Conservation (phyloP, 352 stramenopile species). For the Pythium sukuiense region DNA sequence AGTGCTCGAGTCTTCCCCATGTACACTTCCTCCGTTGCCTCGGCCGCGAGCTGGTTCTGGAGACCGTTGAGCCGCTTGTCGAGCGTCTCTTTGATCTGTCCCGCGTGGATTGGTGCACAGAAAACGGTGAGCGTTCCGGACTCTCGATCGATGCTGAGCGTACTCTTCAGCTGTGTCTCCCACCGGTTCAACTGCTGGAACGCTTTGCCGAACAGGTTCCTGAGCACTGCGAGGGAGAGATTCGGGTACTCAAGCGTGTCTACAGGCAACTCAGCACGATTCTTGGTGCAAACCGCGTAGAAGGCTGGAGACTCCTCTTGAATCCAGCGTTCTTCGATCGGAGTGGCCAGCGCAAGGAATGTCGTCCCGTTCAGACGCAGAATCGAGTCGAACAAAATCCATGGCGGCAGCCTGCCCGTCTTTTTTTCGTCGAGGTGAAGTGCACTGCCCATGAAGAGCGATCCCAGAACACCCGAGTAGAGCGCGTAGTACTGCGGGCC, state of each 20-base stretch:
- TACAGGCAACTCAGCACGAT: constrained; percentile 17
- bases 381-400: constrained; percentile 31
- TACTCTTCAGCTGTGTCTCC: constrained; percentile 29
- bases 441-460: constrained; percentile 11
- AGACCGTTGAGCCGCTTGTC: not conserved
- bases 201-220: constrained; percentile 27
- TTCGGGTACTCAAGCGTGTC: constrained; percentile 8
- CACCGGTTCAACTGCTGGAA: constrained; percentile 19
- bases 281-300: constrained; percentile 10
- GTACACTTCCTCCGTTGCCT: constrained; percentile 27
- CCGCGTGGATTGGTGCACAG: constrained; percentile 22
- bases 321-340: constrained; percentile 31
- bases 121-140: constrained; percentile 12
- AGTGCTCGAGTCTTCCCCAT: constrained; percentile 25
- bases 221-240: constrained; percentile 16
- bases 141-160: constrained; percentile 20
- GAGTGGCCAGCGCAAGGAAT: constrained; percentile 16
- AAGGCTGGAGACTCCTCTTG: constrained; percentile 23
- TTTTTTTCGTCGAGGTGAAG: constrained; percentile 15
- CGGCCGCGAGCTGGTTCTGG: not conserved
- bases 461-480: constrained; percentile 22
- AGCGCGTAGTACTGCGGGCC: constrained; percentile 27
- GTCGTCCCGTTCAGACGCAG: constrained; percentile 15
- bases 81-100: constrained; percentile 9
- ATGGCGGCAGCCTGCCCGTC: not conserved